Evolutionary conservation across 2,329 filamentous ascomycete species (phyloP), one percentile per base, ranked within the genome.

Genomic region (Pseudocercospora eumusae): DNA sequence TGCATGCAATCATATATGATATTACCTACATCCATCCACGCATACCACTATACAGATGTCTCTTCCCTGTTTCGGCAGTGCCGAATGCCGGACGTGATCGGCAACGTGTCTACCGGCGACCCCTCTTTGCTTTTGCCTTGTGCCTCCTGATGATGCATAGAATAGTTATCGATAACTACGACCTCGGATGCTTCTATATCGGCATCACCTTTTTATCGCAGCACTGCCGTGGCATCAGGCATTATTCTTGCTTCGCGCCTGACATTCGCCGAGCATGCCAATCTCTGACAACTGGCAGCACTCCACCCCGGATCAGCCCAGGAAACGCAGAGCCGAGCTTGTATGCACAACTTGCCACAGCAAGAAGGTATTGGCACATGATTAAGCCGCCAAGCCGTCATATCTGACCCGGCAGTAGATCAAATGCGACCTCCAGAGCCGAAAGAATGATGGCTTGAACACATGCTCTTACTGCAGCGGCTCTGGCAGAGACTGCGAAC

Each of bases 251-350:
- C 23, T 6, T 52, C 25, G 21, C 47, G 20, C 20, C 13, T n/a
- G 23, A 52, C 21, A 18, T n/a, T 56, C 54, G 33, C 40, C 33
- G 33, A 36, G 28, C 11, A 56, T 52, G 44, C 45, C 28, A 27
- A 53, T 59, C 45, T 59, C 57, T 20, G 45, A 49, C 27, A 59
- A 59, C 20, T 59, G 57, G 57, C 47, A 52, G 45, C 36, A 59
- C 57, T 42, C 57, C 18, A 58, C 56, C 36, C 50, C 53, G 25
- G 33, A 62, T 15, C 60, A 54, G 23, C 60, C 55, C 23, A 23
- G 49, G 27, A 62, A 62, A 49, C 55, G 60, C 55, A 50, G 57
- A 47, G 60, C 60, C 47, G 60, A 58, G 25, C 40, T 53, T 5
- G 60, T 62, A 1, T 62, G 60, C 49, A 36, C 55, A 18, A 54